phyloP scores from a whole-genome alignment of 768 basidiomycete genomes.

The Galerina marginata region DNA sequence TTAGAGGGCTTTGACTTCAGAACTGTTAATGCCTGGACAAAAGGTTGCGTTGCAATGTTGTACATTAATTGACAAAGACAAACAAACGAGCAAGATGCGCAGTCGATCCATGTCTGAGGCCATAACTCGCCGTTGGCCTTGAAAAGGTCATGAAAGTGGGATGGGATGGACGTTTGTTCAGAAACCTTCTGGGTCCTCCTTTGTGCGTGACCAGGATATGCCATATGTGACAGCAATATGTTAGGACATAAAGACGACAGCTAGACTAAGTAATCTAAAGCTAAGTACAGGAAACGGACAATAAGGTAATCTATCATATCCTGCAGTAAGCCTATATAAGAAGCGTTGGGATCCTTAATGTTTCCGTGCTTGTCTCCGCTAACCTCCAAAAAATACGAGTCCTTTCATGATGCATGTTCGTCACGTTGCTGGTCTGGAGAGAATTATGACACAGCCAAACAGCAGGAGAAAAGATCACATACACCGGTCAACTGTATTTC shows the following conservation, averaged over 20 bases:
- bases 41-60: conserved; percentile 9
- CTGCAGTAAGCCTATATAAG: too few relatives aligned
- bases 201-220: too few relatives aligned
- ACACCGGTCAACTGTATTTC: conserved; percentile 7
- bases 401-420: not conserved
- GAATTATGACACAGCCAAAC: not conserved
- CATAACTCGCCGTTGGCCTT: not conserved
- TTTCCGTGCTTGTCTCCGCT: too few relatives aligned
- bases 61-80: not conserved
- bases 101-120: conserved; percentile 21
- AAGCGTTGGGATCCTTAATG: too few relatives aligned
- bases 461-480: not conserved
- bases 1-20: conserved; percentile 49
- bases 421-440: not conserved
- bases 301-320: too few relatives aligned
- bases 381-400: too few relatives aligned
- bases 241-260: conserved; percentile 1
- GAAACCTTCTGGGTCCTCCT: too few relatives aligned
- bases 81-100: conserved; percentile 47
- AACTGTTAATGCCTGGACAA: conserved; percentile 48
- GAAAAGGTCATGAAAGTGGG: not conserved
- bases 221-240: not conserved
- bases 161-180: too few relatives aligned
- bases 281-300: not conserved
- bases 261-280: conserved; percentile 1